Percentiles rank a stretch among this genome's conserved stretches.
phyloP scores from a whole-genome alignment of 2,329 filamentous ascomycete genomes.

The Curvularia hawaiiensis region DNA sequence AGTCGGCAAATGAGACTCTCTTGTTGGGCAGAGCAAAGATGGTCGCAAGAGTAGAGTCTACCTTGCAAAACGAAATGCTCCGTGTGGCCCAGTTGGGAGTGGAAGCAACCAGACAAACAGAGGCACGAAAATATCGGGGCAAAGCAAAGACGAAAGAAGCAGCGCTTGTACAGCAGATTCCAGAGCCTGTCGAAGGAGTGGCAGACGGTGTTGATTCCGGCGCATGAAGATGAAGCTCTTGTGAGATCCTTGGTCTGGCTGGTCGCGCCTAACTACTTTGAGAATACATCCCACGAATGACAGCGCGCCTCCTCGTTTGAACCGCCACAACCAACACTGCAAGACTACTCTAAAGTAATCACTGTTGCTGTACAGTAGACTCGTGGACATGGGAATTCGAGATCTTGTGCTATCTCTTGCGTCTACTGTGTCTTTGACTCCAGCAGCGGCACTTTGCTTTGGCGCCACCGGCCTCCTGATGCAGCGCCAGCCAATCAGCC shows the following conservation, averaged over 20 bases:
- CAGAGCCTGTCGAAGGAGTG: constrained; percentile 24
- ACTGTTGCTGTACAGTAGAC: not conserved
- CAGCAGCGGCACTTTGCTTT: not conserved
- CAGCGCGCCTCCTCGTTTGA: constrained; percentile 10
- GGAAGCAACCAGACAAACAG: constrained; percentile 3
- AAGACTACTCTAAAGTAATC: not conserved
- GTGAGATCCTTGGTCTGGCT: constrained; percentile 20
- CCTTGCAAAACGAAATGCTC: constrained; percentile 41
- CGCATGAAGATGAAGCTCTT: constrained; percentile 33
- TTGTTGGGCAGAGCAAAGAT: constrained; percentile 16
- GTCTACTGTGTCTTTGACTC: not conserved
- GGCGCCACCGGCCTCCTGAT: constrained; percentile 12
- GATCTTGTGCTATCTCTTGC: not conserved
- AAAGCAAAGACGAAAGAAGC: constrained; percentile 7
- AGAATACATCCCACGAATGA: constrained; percentile 17
- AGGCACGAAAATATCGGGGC: constrained; percentile 1
- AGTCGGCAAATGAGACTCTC: constrained; percentile 3
- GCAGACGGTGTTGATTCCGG: constrained; percentile 23
- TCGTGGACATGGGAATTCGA: not conserved
- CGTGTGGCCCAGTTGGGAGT: constrained; percentile 25
- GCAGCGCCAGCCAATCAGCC: constrained; percentile 20
- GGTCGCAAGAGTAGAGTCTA: constrained; percentile 25
- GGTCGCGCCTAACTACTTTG: constrained; percentile 18
- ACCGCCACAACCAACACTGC: constrained; percentile 2
- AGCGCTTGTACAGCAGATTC: constrained; percentile 12